These are phyloP conservation scores for Geotrichum cucujoidarum DNA, from an alignment of 1,139 yeast species.

Conservation along the genomic window DNA sequence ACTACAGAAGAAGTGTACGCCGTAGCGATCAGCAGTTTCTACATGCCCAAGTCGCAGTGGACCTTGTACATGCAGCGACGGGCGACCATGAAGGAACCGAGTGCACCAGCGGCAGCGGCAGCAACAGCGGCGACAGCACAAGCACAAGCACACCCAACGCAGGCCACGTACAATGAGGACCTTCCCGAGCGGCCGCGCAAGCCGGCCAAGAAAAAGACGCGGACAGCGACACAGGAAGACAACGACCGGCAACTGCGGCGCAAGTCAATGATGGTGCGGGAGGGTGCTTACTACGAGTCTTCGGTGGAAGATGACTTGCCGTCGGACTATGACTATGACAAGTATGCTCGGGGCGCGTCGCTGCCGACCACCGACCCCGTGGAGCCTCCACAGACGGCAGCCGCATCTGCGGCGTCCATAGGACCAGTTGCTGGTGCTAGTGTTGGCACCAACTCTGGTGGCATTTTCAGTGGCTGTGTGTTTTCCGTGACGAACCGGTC, in stretches of 20 bases:
- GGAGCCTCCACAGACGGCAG: background rate
- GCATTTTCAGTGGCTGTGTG: constrained; percentile 40
- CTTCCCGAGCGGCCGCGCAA: background rate
- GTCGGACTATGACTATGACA: background rate
- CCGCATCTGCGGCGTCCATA: background rate
- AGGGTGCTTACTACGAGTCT: constrained; percentile 13
- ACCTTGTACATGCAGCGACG: constrained; percentile 21
- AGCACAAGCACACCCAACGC: no score
- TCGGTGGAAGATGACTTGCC: constrained; percentile 3
- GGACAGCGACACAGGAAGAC: background rate
- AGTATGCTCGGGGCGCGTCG: no score
- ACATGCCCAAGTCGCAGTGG: constrained; percentile 24
- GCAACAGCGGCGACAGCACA: no score
- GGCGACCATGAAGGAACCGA: constrained; percentile 15
- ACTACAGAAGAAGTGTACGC: background rate
- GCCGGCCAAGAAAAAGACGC: background rate
- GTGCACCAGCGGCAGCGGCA: background rate
- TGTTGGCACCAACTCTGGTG: constrained; percentile 6
- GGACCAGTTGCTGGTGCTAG: background rate
- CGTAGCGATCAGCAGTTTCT: constrained; percentile 22
- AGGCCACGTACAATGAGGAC: no score
- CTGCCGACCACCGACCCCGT: background rate
- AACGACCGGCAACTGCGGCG: background rate
- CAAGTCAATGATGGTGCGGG: constrained; percentile 1
- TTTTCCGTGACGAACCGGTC: constrained; percentile 39